These are phyloP conservation scores for Clitocybe nebularis DNA, from an alignment of 1,284 basidiomycete genomes.

Conservation along the genomic window DNA sequence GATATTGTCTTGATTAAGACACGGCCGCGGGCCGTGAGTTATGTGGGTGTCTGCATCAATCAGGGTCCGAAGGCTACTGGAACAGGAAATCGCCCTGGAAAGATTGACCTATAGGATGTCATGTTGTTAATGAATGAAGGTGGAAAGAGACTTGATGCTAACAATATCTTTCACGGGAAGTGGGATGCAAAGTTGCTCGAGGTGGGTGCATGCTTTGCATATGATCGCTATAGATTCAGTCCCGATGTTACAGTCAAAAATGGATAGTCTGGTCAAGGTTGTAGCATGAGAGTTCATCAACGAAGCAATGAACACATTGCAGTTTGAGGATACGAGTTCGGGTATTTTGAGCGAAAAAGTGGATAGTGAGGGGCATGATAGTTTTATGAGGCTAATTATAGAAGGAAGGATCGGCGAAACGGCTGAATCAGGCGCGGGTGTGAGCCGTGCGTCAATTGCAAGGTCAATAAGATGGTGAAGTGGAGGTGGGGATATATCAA, in stretches of 20 bases:
- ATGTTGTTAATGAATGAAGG: constrained; percentile 2
- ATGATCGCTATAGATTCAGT: constrained; percentile 37
- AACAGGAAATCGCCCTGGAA: constrained; percentile 30
- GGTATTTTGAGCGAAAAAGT: constrained; percentile 50
- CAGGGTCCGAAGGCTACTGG: constrained; percentile 40
- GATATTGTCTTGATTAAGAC: constrained; percentile 40
- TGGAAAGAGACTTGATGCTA: constrained; percentile 19
- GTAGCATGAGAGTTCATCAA: constrained; percentile 40
- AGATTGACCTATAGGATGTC: constrained; percentile 26
- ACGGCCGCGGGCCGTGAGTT: constrained; percentile 37
- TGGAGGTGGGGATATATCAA: constrained; percentile 26
- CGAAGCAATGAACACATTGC: constrained; percentile 36
- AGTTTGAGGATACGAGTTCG: constrained; percentile 36
- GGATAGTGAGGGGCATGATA: constrained; percentile 35
- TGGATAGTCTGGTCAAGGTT: constrained; percentile 41
- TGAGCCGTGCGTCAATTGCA: constrained; percentile 44
- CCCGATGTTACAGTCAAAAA: constrained; percentile 44
- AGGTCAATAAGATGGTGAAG: constrained; percentile 48
- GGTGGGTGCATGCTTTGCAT: constrained; percentile 36
- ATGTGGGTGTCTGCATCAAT: constrained; percentile 46
- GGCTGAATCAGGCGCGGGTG: constrained; percentile 27
- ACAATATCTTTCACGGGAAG: constrained; percentile 52
- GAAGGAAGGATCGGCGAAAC: constrained; percentile 33
- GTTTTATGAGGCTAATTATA: constrained; percentile 33
- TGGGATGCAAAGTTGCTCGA: constrained; percentile 49